Evolutionary conservation across 768 basidiomycete species (phyloP), one percentile per base, ranked within the genome.

Genomic region (Trichaptum fuscoviolaceum): DNA sequence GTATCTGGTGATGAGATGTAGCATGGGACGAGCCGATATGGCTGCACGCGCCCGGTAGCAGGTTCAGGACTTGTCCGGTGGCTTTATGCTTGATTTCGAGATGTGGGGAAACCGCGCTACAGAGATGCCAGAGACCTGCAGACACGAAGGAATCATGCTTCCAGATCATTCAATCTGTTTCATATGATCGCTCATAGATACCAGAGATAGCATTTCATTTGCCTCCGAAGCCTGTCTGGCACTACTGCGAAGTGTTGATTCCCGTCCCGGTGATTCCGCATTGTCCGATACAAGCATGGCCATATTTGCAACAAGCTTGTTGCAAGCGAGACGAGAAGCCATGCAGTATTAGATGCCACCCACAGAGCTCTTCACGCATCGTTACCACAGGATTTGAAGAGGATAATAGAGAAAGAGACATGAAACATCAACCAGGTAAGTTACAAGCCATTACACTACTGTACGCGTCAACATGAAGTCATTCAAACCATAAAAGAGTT

Each of bases 391-490:
- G 2, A 30, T 30, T 8, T 30, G 30, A 30, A 30, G 30, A 30
- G 30, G 8, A 30, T 30, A 20, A 52, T 20, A 52, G 15, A 52
- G 42, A 52, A 52, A 20, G 20, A 52, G 20, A 15, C 20, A 12
- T 52, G 42, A 52, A 12, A 52, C 42, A 15, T 12, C 42, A 20
- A 5, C 42, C 10, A 52, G 15, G 42, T 12, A 15, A 52, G 42
- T 52, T 52, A 36, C 35, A 36, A 36, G 35, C 7, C 17, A 7
- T 36, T 36, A 52, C 42, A 52, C 20, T 52, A 20, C 20, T 52
- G 42, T 52, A 52, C 42, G 42, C 42, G 42, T 52, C 42, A 52
- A 52, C 42, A 52, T 52, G 42, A 52, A 52, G 42, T 52, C 42
- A 52, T 52, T 15, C 42, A 52, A 52, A 12, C 20, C 42, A 52